Base-by-base conservation (phyloP, 129 eudicot genomes). In the Pseudognaphalium luteoalbum region DNA sequence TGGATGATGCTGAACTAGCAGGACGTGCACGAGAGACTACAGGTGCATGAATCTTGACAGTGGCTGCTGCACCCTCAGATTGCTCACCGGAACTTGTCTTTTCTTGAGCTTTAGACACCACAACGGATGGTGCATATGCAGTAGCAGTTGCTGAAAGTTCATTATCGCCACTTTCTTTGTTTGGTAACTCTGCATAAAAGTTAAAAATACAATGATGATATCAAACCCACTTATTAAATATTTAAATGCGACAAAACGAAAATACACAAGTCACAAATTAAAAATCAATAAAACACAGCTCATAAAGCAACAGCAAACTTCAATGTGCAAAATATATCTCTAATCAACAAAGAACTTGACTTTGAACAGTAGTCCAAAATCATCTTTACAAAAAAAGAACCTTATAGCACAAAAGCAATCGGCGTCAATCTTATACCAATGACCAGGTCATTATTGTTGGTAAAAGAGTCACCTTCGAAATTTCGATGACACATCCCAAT, bases 1-100 rank as follows among this genome's bases (percentile, higher is more conserved):
- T 83, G 58, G 90, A 83, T 37, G 90, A 77, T 68, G 91, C 82
- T 34, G 96, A 92, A 52, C 81, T 89, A 75, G 83, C 82, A 72
- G 87, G 83, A n/a, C 83, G 76, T 10, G 83, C 84, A 79, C 77
- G 86, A 19, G 92, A 74, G 74, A 14, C 76, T 16, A 32, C 64
- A 64, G 87, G 62, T 58, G 33, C 29, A 35, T 66, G 21, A 15
- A 12, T 41, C 58, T 68, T 68, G 4, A 74, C 72, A 59, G 86
- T 72, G 59, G 59, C 72, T 54, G 79, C 50, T 11, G 20, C 75
- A 68, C 74, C 86, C 44, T 91, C 88, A 42, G 86, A 73, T 56
- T 17, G 77, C 68, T 85, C 86, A 80, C 74, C 78, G 34, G 68
- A 70, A 73, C 78, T 64, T 0, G 66, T 73, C 76, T 74, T 80